A percentile compares a stretch with the other conserved stretches of the same genome.
Evolutionary conservation across 805 yeast species (phyloP).

Genomic region (Nematodospora valgi): DNA sequence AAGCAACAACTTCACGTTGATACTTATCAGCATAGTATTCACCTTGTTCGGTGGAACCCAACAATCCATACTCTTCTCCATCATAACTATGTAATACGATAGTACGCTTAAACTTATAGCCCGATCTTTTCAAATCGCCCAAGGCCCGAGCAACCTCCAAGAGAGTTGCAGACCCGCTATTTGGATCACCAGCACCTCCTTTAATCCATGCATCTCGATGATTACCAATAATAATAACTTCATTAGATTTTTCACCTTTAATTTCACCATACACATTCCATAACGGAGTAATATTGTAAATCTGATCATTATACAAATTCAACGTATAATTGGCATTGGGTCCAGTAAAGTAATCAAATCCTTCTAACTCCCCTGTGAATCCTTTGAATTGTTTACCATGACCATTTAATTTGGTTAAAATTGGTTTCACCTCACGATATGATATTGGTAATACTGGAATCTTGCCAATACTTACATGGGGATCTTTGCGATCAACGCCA

Average conservation of each 20-base stretch:
- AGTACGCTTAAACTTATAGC: slow-evolving; percentile 36
- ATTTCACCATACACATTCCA: slow-evolving; percentile 44
- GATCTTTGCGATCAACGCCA: slow-evolving; percentile 32
- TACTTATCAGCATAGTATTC: slow-evolving; percentile 43
- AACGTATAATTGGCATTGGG: slow-evolving; percentile 33
- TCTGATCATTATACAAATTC: slow-evolving; percentile 40
- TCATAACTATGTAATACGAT: slow-evolving; percentile 39
- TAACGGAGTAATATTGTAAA: slow-evolving; percentile 37
- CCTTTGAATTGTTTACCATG: slow-evolving; percentile 28
- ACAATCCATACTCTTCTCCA: slow-evolving; percentile 48
- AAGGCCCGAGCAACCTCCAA: slow-evolving; percentile 43
- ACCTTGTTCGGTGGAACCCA: slow-evolving; percentile 57
- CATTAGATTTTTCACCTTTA: slow-evolving; percentile 36
- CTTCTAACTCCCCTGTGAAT: slow-evolving; percentile 41
- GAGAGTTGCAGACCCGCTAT: slow-evolving; percentile 42
- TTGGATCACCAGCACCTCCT: slow-evolving; percentile 48
- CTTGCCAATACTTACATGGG: slow-evolving; percentile 30
- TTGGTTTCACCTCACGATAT: slow-evolving; percentile 43
- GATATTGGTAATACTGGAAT: slow-evolving; percentile 44
- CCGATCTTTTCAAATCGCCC: slow-evolving; percentile 32
- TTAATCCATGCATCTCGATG: slow-evolving; percentile 48
- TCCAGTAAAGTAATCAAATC: slow-evolving; percentile 37
- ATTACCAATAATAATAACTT: slow-evolving; percentile 42
- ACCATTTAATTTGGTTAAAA: slow-evolving; percentile 38
- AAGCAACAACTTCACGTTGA: slow-evolving; percentile 44